Evolutionary conservation across 2,329 filamentous ascomycete species (phyloP).

Genomic region (Ophiostoma ips): DNA sequence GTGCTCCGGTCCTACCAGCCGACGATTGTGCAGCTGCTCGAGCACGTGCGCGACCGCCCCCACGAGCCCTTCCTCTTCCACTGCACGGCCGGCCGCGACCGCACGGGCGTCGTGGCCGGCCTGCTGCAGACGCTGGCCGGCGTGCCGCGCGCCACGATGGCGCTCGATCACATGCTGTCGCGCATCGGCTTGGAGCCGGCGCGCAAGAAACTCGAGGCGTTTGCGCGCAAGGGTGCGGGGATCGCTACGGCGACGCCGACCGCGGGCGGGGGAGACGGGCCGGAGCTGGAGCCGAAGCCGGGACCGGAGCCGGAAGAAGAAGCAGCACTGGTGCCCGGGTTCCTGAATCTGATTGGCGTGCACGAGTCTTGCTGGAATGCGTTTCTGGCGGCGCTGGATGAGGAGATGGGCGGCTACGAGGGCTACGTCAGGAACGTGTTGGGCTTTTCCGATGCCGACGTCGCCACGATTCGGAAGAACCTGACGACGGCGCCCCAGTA

Average conservation of each 20-base stretch:
- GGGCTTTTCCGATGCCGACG: constrained; percentile 31
- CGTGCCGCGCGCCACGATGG: constrained; percentile 26
- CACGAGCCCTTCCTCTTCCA: constrained; percentile 35
- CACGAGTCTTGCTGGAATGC: constrained; percentile 30
- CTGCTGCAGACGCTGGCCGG: constrained; percentile 38
- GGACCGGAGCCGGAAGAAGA: constrained; percentile 8
- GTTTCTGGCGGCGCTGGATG: constrained; percentile 29
- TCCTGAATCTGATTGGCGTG: constrained; percentile 33
- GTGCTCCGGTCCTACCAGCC: constrained; percentile 29
- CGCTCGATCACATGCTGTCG: constrained; percentile 39
- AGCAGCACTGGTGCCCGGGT: constrained; percentile 27
- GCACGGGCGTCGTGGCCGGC: constrained; percentile 37
- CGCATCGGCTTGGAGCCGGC: constrained; percentile 38
- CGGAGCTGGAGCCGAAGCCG: no score
- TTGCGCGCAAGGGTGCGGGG: constrained; percentile 26
- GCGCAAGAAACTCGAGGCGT: constrained; percentile 31
- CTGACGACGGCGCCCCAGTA: constrained; percentile 16
- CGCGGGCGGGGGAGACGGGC: no score
- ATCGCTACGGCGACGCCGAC: not conserved
- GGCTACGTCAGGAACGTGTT: constrained; percentile 31
- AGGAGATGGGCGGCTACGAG: constrained; percentile 32
- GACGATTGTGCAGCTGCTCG: constrained; percentile 30
- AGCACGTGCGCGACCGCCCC: constrained; percentile 33
- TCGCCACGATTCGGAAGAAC: constrained; percentile 33
- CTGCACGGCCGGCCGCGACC: constrained; percentile 43